phyloP scores from a whole-genome alignment of 2,329 filamentous ascomycete genomes.

The Mycosphaerella sp. region DNA sequence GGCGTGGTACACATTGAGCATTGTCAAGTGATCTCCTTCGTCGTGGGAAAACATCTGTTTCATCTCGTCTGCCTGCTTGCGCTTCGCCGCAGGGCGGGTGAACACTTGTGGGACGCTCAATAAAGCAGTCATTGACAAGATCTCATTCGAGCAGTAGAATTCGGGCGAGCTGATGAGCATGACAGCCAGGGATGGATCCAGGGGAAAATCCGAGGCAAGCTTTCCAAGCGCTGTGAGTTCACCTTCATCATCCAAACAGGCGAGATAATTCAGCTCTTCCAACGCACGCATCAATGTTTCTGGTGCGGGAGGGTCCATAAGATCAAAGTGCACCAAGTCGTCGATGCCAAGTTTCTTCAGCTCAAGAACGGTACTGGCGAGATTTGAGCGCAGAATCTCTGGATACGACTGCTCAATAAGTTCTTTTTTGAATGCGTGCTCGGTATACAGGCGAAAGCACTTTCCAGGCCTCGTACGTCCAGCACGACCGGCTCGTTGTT shows the following conservation, averaged over 20 bases:
- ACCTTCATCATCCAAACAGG: conserved; percentile 93
- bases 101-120: conserved; percentile 94
- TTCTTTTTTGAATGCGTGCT: conserved; percentile 93
- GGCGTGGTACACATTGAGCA: conserved; percentile 96
- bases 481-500: conserved; percentile 96
- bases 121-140: conserved; percentile 87
- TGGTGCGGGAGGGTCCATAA: conserved; percentile 96
- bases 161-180: conserved; percentile 98
- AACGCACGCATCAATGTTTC: conserved; percentile 98
- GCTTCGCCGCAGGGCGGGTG: conserved; percentile 73
- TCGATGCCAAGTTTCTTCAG: conserved; percentile 95
- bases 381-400: conserved; percentile 88
- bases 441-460: conserved; percentile 95
- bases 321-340: conserved; percentile 94
- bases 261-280: conserved; percentile 95
- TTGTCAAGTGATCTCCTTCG: conserved; percentile 90
- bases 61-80: conserved; percentile 95
- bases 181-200: conserved; percentile 89
- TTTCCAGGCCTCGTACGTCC: conserved; percentile 98
- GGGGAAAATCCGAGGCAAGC: conserved; percentile 87
- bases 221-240: conserved; percentile 80
- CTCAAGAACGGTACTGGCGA: conserved; percentile 91
- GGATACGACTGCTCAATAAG: conserved; percentile 96
- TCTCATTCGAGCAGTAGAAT: conserved; percentile 98
- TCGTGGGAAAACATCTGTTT: conserved; percentile 87